Percentiles rank a stretch among this genome's conserved stretches.
phyloP scores from a whole-genome alignment of 345 rosid genomes.

The Ceriops tagal region DNA sequence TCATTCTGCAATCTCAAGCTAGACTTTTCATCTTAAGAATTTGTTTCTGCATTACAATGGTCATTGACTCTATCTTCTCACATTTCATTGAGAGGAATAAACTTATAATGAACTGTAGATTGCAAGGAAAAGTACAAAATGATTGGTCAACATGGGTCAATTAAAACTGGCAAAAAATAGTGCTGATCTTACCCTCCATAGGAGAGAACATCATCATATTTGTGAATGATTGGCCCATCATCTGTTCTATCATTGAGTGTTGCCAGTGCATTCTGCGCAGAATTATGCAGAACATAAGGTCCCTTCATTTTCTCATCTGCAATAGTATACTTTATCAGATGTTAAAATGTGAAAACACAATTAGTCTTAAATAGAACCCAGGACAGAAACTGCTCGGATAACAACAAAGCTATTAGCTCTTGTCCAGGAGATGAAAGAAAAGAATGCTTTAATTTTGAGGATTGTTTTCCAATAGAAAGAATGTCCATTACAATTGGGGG shows the following conservation, averaged over 20 bases:
- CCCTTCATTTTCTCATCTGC: conserved; percentile 51
- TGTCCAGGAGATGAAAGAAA: conserved; percentile 3
- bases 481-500: conserved; percentile 24
- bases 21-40: conserved; percentile 15
- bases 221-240: conserved; percentile 29
- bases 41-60: too few species aligned
- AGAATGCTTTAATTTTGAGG: conserved; percentile 9
- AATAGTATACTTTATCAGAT: conserved; percentile 32
- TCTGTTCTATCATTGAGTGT: conserved; percentile 35
- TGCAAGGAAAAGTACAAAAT: neutral
- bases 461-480: conserved; percentile 23
- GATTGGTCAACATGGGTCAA: neutral
- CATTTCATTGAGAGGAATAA: neutral
- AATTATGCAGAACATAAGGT: conserved; percentile 34
- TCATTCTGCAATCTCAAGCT: conserved; percentile 68
- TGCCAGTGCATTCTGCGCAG: conserved; percentile 34
- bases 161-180: conserved; percentile 2
- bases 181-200: conserved; percentile 44
- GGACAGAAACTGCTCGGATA: conserved; percentile 13
- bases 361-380: conserved; percentile 9
- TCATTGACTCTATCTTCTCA: too few species aligned
- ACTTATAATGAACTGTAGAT: neutral
- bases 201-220: conserved; percentile 27
- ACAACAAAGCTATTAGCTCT: conserved; percentile 16
- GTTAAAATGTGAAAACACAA: conserved; percentile 11